phyloP scores from a whole-genome alignment of 2,329 filamentous ascomycete genomes.

The Emericellopsis atlantica region DNA sequence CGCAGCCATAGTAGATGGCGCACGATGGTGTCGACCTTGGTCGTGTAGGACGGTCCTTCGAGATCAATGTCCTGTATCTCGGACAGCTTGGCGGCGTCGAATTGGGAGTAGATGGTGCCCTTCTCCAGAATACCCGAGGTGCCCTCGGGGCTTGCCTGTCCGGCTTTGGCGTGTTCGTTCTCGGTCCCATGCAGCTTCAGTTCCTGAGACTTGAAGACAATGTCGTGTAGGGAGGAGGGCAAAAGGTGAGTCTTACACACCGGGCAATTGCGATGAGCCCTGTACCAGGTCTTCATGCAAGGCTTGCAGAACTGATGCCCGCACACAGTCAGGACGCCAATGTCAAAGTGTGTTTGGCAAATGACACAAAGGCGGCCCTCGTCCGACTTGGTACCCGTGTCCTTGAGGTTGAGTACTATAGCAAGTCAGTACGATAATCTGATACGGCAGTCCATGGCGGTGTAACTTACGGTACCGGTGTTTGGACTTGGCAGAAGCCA shows the following conservation, averaged over 20 bases:
- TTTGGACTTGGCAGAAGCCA: constrained; percentile 57
- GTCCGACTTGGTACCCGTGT: constrained; percentile 47
- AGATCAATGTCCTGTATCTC: constrained; percentile 78
- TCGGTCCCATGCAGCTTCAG: constrained; percentile 44
- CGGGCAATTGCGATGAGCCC: constrained; percentile 63
- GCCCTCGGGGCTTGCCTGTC: too few relatives aligned
- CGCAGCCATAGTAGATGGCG: constrained; percentile 80
- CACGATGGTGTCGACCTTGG: constrained; percentile 75
- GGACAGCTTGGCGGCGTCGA: constrained; percentile 56
- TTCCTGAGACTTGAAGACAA: constrained; percentile 68
- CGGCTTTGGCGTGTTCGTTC: background rate
- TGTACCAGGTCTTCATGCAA: constrained; percentile 73
- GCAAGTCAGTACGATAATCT: constrained; percentile 3
- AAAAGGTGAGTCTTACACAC: constrained; percentile 65
- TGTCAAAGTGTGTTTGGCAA: constrained; percentile 63
- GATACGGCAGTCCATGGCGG: background rate
- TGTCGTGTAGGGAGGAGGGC: constrained; percentile 64
- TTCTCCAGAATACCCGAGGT: constrained; percentile 11
- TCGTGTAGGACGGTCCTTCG: constrained; percentile 62
- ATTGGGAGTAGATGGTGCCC: constrained; percentile 60
- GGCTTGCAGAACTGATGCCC: constrained; percentile 88
- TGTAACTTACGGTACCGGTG: constrained; percentile 51
- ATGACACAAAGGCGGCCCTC: constrained; percentile 70
- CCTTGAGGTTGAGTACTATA: constrained; percentile 38
- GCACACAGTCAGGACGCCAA: constrained; percentile 75